Percentiles rank a stretch among this genome's conserved stretches.
These are phyloP conservation scores for Kurtzmaniella natalensis DNA, from an alignment of 1,139 yeast genomes.

Conservation along the genomic window DNA sequence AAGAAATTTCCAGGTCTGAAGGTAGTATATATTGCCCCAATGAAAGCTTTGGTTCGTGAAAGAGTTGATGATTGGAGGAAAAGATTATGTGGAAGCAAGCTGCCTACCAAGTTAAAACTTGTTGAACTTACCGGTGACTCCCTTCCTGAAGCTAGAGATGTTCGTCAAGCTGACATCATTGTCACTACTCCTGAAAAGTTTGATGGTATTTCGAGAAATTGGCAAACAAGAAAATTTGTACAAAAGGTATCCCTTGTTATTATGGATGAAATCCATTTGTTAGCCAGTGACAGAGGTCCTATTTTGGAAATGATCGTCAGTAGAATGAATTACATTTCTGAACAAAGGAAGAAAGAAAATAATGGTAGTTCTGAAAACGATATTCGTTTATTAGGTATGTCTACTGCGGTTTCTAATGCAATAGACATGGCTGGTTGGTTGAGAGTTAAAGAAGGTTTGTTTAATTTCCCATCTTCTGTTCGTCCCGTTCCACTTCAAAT, in stretches of 20 bases:
- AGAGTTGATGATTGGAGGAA: constrained; percentile 93
- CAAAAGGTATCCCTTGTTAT: constrained; percentile 87
- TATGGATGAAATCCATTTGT: constrained; percentile 96
- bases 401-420: constrained; percentile 97
- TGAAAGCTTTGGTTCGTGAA: constrained; percentile 97
- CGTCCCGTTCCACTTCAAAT: constrained; percentile 97
- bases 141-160: constrained; percentile 81
- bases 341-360: constrained; percentile 35
- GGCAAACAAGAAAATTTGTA: constrained; percentile 94
- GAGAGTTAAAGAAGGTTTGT: constrained; percentile 83
- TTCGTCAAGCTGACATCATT: constrained; percentile 86
- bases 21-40: constrained; percentile 94
- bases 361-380: constrained; percentile 21
- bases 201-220: constrained; percentile 97
- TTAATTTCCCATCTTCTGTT: constrained; percentile 91
- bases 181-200: constrained; percentile 98
- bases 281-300: constrained; percentile 98
- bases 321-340: constrained; percentile 89
- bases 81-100: constrained; percentile 51
- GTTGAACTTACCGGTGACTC: constrained; percentile 98
- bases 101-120: constrained; percentile 53
- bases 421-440: constrained; percentile 98
- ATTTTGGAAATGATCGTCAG: constrained; percentile 97
- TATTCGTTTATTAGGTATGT: constrained; percentile 85
- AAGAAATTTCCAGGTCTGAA: constrained; percentile 75